phyloP scores from a whole-genome alignment of 2,329 filamentous ascomycete genomes.

The Periconia sp. region DNA sequence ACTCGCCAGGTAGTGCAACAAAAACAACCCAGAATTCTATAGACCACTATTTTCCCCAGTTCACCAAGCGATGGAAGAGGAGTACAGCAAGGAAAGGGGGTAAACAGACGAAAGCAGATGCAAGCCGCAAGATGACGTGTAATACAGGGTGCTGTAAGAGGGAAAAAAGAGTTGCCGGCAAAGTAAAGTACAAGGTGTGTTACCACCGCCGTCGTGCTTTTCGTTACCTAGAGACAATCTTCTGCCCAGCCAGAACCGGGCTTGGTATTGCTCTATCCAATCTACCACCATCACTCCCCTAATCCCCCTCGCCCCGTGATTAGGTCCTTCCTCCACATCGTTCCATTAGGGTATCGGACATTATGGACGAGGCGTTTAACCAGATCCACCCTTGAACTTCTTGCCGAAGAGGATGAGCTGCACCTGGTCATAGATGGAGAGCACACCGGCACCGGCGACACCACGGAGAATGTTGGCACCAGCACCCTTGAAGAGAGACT shows the following conservation, averaged over 20 bases:
- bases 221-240: conserved; percentile 51
- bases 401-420: conserved; percentile 99
- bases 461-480: conserved; percentile 99
- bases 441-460: conserved; percentile 99
- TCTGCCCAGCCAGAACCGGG: conserved; percentile 37
- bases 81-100: conserved; percentile 39
- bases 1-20: too few species aligned
- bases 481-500: conserved; percentile 99
- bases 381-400: conserved; percentile 80
- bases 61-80: conserved; percentile 45
- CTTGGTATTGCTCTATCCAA: conserved; percentile 46
- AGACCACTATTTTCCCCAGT: conserved; percentile 44
- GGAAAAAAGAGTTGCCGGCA: conserved; percentile 43
- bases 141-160: conserved; percentile 40
- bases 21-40: conserved; percentile 48
- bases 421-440: conserved; percentile 99
- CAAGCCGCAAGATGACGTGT: conserved; percentile 47
- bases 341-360: conserved; percentile 45
- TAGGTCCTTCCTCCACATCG: conserved; percentile 44
- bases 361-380: conserved; percentile 46
- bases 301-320: conserved; percentile 37
- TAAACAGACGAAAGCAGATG: conserved; percentile 46
- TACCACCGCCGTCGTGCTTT: conserved; percentile 49
- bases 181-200: conserved; percentile 52
- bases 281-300: conserved; percentile 35